These are phyloP conservation scores for Carnegiea gigantea DNA, from an alignment of 179 eudicot genomes.

Conservation along the genomic window DNA sequence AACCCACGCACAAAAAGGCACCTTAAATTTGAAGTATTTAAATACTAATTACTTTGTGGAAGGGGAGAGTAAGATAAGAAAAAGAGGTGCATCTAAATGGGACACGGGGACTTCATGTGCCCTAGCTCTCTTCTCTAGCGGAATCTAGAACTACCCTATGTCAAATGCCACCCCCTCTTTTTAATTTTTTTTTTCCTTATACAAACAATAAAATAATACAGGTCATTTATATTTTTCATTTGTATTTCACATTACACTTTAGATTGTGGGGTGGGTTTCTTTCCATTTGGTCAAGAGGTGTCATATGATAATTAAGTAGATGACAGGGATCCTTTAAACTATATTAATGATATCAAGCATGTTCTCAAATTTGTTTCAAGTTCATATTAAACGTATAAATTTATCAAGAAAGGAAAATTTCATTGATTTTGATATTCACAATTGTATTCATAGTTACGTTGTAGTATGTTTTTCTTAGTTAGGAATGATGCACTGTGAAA, in stretches of 20 bases:
- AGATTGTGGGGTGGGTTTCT: conserved; percentile 7
- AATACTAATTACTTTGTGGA: conserved; percentile 13
- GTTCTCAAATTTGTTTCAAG: too few relatives aligned
- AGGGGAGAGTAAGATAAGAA: not conserved
- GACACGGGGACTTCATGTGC: conserved; percentile 55
- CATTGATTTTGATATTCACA: too few relatives aligned
- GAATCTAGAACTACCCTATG: conserved; percentile 34
- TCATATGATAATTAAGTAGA: not conserved
- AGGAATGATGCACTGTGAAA: too few relatives aligned
- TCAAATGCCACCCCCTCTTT: not conserved
- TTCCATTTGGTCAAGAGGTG: not conserved
- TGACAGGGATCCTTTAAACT: too few relatives aligned
- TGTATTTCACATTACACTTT: not conserved
- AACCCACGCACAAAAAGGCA: conserved; percentile 39
- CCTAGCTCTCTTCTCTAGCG: conserved; percentile 1
- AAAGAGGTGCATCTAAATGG: conserved; percentile 37
- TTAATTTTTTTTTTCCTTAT: not conserved
- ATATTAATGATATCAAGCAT: too few relatives aligned
- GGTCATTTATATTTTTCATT: not conserved
- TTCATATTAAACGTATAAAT: too few relatives aligned
- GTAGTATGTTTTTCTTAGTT: too few relatives aligned
- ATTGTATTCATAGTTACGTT: too few relatives aligned
- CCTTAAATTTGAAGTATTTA: not conserved
- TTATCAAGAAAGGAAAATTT: too few relatives aligned
- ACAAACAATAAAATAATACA: not conserved